Base-by-base conservation (phyloP, 192 early-diverging fungal genomes). In the Coemansia interrupta region DNA sequence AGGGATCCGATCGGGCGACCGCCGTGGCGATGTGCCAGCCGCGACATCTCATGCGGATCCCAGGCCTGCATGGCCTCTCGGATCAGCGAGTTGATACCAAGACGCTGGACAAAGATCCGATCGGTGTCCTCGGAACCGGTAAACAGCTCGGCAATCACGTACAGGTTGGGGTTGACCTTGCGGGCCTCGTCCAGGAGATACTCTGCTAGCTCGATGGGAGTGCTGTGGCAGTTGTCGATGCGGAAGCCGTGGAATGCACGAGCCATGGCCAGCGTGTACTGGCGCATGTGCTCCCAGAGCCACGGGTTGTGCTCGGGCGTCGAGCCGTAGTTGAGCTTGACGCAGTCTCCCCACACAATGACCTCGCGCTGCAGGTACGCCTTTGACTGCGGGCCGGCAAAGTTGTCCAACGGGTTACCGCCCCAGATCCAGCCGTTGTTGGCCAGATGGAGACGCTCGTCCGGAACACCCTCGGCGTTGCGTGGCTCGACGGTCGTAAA, bases 161-260 rank as follows among this genome's bases (percentile, higher is more conserved):
- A 99, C 18, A 99, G 79, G 52, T 99, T 85, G 14, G 93, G 95
- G 12, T 89, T 86, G 17, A 91, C 83, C 18, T 66, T 61, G 28
- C 97, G 86, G 3, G 92, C 97, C 42, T 84, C 83, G 65, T 97
- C 94, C 40, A 99, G 77, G 6, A 99, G 74, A 56, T 97, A 92
- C 50, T 93, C 80, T 0, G 94, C 97, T 3, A 99, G 84, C 66
- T 96, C 90, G 18, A 98, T 83, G 1, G 97, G 97, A 2, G 97
- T 99, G 19, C 93, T 96, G 65, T 99, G 97, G 66, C 97, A 99
- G 68, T 99, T 99, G 78, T 99, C 97, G 52, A 99, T 97, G 24
- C 97, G 88, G 75, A 99, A 90, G 9, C 95, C 97, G 45, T 97
- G 86, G 80, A 99, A 99, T 3, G 89, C 73, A 0, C 80, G 70